Evolutionary conservation across 1,139 yeast species (phyloP).

Genomic region (Candida pseudoviswanathii): DNA sequence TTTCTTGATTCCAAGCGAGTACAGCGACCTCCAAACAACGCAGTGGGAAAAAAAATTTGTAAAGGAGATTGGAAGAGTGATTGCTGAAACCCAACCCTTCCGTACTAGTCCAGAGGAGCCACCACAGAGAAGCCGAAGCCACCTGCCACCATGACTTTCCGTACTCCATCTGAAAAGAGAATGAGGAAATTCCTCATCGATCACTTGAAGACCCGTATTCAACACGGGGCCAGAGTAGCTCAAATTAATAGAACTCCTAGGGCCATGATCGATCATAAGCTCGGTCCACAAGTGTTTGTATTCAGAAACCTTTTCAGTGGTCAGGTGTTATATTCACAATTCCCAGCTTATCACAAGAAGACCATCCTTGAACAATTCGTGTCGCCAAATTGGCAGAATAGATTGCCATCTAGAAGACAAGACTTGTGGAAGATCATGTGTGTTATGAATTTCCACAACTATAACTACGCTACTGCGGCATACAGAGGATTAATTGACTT

Average conservation of each 20-base stretch:
- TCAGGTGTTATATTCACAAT: constrained; percentile 86
- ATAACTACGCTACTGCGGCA: constrained; percentile 71
- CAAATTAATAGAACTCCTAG: constrained; percentile 36
- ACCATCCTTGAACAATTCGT: constrained; percentile 74
- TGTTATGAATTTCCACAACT: constrained; percentile 68
- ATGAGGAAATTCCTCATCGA: constrained; percentile 53
- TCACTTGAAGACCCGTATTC: constrained; percentile 47
- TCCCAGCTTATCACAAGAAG: constrained; percentile 68
- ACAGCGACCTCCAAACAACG: background rate
- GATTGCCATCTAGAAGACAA: constrained; percentile 74
- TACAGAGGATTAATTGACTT: constrained; percentile 75
- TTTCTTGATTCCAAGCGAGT: background rate
- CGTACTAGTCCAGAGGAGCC: background rate
- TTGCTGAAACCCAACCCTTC: background rate
- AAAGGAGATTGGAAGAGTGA: background rate
- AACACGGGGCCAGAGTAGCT: constrained; percentile 49
- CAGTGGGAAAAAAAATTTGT: background rate
- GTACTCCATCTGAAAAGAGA: constrained; percentile 49
- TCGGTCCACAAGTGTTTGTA: constrained; percentile 81
- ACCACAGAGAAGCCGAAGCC: background rate
- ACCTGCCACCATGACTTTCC: constrained; percentile 40
- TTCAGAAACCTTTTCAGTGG: constrained; percentile 88
- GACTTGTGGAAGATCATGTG: constrained; percentile 94
- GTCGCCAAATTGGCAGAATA: constrained; percentile 87
- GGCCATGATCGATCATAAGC: constrained; percentile 33